These are phyloP conservation scores for Colletotrichum agaves DNA, from an alignment of 2,329 filamentous ascomycete species.

Conservation along the genomic window DNA sequence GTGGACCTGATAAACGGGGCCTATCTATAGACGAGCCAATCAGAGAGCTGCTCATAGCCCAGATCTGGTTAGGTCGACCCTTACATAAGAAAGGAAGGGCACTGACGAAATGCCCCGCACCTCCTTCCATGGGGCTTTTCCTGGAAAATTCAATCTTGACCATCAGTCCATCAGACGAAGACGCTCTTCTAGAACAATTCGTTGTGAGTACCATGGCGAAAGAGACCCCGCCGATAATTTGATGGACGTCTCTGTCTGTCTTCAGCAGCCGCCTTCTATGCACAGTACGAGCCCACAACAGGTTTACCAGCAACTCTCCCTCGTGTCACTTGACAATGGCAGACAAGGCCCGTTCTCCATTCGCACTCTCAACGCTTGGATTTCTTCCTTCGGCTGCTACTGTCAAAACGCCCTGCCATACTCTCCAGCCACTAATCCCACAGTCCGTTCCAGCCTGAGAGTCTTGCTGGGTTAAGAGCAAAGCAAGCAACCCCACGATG, in stretches of 20 bases:
- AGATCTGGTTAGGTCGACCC: not conserved
- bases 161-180: not conserved
- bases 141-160: not conserved
- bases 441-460: not conserved
- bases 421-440: not conserved
- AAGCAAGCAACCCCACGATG: not conserved
- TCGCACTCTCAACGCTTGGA: not conserved
- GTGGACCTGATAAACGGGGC: not conserved
- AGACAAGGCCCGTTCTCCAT: no score
- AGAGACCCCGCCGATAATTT: no score
- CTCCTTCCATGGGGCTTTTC: not conserved
- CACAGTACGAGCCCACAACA: no score
- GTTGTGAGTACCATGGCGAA: no score
- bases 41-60: not conserved
- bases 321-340: no score
- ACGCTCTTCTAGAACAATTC: not conserved
- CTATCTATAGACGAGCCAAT: not conserved
- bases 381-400: not conserved
- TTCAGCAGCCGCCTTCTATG: not conserved
- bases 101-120: not conserved
- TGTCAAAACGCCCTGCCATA: not conserved
- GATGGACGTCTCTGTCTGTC: not conserved
- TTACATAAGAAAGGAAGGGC: slow-evolving; percentile 32
- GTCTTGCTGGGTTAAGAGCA: not conserved
- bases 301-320: not conserved